Evolutionary conservation across 2,329 filamentous ascomycete genomes (phyloP), one percentile per base, ranked within the genome.

Genomic region (Neofusicoccum sp.): DNA sequence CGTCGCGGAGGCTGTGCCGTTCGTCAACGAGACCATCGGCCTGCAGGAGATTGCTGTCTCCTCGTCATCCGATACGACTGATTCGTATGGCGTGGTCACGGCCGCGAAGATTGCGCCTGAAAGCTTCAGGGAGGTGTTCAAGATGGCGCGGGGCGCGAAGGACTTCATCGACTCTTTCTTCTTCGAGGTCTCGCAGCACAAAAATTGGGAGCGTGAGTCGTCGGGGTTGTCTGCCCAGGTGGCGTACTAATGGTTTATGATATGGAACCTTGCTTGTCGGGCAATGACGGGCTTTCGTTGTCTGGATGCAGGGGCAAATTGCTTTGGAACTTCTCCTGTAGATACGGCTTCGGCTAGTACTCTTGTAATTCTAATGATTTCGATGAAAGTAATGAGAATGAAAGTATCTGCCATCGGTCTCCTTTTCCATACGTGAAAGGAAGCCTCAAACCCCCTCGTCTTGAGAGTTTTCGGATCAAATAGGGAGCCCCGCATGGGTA

Each of bases 31-130:
- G 76, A 72, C 79, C 61, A 69, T 75, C 56, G 76, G 76, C 34
- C 72, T 83, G 4, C 78, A 81, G 0, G 81, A 79, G 4, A 76
- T 87, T 67, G 64, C 77, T 4, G 82, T 85, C 68, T 81, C 82
- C 1, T 70, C 73, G 14, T 84, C 82, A 0, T 74, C 72, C 1
- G 78, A 83, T 16, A 84, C 87, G 0, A 79, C 85, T 0, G 87
- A 92, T 68, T 89, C 85, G 66, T 95, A 92, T 68, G 91, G 91
- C 56, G 90, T 96, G 1, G 87, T 94, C 0, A 94, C 91, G 0
- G 81, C 89, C 11, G 79, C 77, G 14, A 76, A 81, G 61, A 70
- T 79, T 3, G 75, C 82, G 29, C 81, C 87, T 0, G 81, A 86
- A 22, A 85, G 82, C 64, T 79, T 92, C 67, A 85, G 80, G 67